phyloP scores from a whole-genome alignment of 2,329 filamentous ascomycete species.

The Lachnellula hyalina region DNA sequence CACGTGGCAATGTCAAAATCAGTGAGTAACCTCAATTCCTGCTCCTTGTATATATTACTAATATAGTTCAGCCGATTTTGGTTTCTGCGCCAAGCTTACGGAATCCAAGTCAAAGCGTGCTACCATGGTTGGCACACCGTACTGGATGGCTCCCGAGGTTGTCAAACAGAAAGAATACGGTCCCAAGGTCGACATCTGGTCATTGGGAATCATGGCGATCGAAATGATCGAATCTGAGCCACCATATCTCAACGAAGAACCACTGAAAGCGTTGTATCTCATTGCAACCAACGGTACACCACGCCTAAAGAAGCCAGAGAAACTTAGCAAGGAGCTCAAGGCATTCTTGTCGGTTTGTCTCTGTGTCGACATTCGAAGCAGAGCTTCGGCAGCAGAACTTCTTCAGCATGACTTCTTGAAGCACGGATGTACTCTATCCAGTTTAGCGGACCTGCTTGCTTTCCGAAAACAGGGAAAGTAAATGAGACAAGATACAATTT shows the following conservation, averaged over 20 bases:
- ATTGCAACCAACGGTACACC: slow-evolving; percentile 98
- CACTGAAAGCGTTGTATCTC: slow-evolving; percentile 91
- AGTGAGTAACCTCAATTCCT: slow-evolving; percentile 53
- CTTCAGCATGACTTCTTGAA: slow-evolving; percentile 91
- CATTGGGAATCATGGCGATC: slow-evolving; percentile 97
- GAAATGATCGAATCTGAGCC: slow-evolving; percentile 99
- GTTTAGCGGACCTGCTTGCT: slow-evolving; percentile 78
- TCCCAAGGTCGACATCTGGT: slow-evolving; percentile 98
- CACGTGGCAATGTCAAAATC: slow-evolving; percentile 94
- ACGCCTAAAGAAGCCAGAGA: slow-evolving; percentile 95
- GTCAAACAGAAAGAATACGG: slow-evolving; percentile 99
- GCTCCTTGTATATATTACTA: slow-evolving; percentile 25
- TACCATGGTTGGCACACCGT: slow-evolving; percentile 98
- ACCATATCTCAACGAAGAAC: slow-evolving; percentile 96
- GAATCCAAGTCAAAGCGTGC: slow-evolving; percentile 95
- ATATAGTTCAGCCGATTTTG: slow-evolving; percentile 77
- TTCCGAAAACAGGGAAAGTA: slow-evolving; percentile 75
- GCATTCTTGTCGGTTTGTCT: slow-evolving; percentile 94
- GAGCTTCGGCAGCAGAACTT: slow-evolving; percentile 86
- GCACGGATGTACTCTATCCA: slow-evolving; percentile 78
- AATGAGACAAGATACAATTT: slow-evolving; percentile 5
- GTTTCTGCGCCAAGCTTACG: slow-evolving; percentile 97
- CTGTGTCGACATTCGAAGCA: slow-evolving; percentile 92
- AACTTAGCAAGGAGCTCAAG: slow-evolving; percentile 96
- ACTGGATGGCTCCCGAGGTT: slow-evolving; percentile 99